Percentiles rank a stretch among this genome's conserved stretches.
Evolutionary conservation across 2,329 filamentous ascomycete genomes (phyloP).

Genomic region (Epichloe aotearoae): DNA sequence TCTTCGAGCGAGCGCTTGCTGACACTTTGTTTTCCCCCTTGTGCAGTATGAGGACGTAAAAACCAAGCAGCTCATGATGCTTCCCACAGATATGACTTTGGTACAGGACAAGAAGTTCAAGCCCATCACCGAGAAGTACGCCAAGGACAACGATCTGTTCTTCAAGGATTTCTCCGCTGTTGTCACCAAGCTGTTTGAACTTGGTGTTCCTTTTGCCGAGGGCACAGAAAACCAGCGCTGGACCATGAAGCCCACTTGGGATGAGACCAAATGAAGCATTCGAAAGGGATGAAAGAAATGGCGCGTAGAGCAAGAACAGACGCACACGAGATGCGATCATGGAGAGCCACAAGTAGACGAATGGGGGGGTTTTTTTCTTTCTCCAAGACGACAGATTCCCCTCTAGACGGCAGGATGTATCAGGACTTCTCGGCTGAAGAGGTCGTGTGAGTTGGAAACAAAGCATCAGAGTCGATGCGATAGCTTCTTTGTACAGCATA

Average conservation of each 20-base stretch:
- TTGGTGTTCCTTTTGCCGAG: conserved; percentile 70
- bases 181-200: conserved; percentile 74
- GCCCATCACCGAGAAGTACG: conserved; percentile 71
- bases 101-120: conserved; percentile 81
- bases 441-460: background rate
- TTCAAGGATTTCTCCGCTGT: conserved; percentile 85
- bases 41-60: conserved; percentile 74
- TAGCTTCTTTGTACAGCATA: background rate
- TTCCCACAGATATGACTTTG: conserved; percentile 81
- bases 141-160: conserved; percentile 80
- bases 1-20: conserved; percentile 1
- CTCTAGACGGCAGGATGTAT: background rate
- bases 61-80: conserved; percentile 90
- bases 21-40: background rate
- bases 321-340: background rate
- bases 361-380: background rate
- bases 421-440: background rate
- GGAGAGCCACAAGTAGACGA: conserved; percentile 4
- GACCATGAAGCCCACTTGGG: conserved; percentile 47
- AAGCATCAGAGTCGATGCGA: background rate
- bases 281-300: background rate
- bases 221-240: conserved; percentile 41
- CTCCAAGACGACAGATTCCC: background rate
- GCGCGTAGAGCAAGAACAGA: background rate
- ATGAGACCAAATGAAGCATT: conserved; percentile 17